A percentile compares a stretch with the other conserved stretches of the same genome.
Evolutionary conservation across 805 yeast genomes (phyloP).

Genomic region (Yamadazyma sp.): DNA sequence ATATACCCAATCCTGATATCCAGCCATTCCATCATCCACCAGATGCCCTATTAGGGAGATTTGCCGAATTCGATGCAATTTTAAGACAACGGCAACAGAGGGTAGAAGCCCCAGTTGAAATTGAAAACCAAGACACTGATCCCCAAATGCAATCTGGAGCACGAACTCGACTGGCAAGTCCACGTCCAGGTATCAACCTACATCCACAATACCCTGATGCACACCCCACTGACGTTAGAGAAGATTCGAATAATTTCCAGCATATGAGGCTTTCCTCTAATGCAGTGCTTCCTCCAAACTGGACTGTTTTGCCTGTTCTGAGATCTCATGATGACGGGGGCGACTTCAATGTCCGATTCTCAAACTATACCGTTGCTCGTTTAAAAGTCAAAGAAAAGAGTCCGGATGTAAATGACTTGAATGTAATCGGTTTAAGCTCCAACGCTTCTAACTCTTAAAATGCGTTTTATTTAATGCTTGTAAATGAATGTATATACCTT

Average conservation of each 20-base stretch:
- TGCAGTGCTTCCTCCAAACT: slow-evolving; percentile 31
- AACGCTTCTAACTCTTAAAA: not conserved
- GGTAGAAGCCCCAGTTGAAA: too few species aligned
- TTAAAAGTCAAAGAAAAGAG: slow-evolving; percentile 14
- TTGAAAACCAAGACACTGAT: not conserved
- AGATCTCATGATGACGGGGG: slow-evolving; percentile 10
- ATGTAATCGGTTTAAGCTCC: slow-evolving; percentile 15
- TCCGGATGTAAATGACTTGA: slow-evolving; percentile 16
- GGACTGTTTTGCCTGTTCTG: slow-evolving; percentile 29
- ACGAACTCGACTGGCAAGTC: not conserved
- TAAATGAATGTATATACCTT: not conserved
- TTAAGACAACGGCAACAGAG: too few species aligned
- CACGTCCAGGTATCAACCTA: too few species aligned
- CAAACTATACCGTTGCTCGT: slow-evolving; percentile 19
- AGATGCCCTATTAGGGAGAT: slow-evolving; percentile 5
- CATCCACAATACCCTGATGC: slow-evolving; percentile 1
- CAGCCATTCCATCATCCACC: slow-evolving; percentile 1
- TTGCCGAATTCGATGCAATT: slow-evolving; percentile 11
- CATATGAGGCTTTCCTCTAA: slow-evolving; percentile 26
- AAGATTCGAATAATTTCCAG: slow-evolving; percentile 8
- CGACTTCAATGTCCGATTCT: slow-evolving; percentile 20
- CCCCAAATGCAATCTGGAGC: not conserved
- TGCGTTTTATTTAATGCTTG: not conserved
- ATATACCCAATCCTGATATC: not conserved
- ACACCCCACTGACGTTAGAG: not conserved